Base-by-base conservation (phyloP, 2,329 filamentous ascomycete species). In the Aspergillus tamarii region DNA sequence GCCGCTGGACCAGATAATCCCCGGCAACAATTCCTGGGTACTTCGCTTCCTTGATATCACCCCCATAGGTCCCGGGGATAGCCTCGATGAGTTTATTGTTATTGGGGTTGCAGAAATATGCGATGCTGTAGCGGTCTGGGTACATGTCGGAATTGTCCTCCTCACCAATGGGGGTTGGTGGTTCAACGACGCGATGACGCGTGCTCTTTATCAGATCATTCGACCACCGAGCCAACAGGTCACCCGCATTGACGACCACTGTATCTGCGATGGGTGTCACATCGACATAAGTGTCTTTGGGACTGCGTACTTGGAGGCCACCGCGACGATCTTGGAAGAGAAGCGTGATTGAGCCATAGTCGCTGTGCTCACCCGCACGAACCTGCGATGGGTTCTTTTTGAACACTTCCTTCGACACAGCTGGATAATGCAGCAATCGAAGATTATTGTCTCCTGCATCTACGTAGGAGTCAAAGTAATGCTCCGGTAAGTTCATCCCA, bases 161-260 rank as follows among this genome's bases (percentile, higher is more conserved):
- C 16, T 69, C 84, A 3, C 76, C 76, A 9, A 79, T 80, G 3
- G 80, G 82, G 4, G 83, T 84, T 19, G 92, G 91, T 2, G 94
- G 94, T 80, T 97, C 91, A 6, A 97, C 91, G 0, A 97, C 94
- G 12, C 93, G 88, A 78, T 97, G 94, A 64, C 93, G 87, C 4
- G 94, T 97, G 74, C 91, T 94, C 81, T 91, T 93, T 80, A 97
- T 96, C 5, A 87, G 91, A 73, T 96, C 92, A 73, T 97, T 97
- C 67, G 91, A 92, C 94, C 93, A 97, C 59, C 93, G 84, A 1
- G 92, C 90, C 57, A 97, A 82, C 69, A 97, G 76, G 74, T 97
- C 94, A 1, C 93, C 94, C 0, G 93, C 93, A 73, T 97, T 97
- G 67, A 97, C 87, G 12, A 97, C 92, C 46, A 95, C 90, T 0